Evolutionary conservation across 768 basidiomycete genomes (phyloP).

Genomic region (Collybiopsis luxurians): DNA sequence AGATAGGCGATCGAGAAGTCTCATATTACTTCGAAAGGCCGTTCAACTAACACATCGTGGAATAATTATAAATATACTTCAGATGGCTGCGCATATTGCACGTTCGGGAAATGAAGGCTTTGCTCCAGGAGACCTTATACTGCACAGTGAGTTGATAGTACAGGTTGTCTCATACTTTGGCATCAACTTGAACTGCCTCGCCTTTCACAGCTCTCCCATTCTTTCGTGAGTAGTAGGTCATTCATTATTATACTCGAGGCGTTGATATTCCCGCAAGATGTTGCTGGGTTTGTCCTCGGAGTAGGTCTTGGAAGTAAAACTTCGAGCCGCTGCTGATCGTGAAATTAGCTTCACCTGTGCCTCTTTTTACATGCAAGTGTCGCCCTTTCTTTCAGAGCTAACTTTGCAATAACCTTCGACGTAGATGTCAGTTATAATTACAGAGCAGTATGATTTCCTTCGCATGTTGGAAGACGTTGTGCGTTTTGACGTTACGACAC

Average conservation of each 20-base stretch:
- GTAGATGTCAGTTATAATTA: conserved; percentile 34
- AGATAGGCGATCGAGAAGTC: too few relatives aligned
- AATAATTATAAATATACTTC: neutral
- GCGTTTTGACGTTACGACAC: conserved; percentile 37
- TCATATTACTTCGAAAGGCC: neutral
- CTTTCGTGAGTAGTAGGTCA: neutral
- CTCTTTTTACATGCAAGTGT: neutral
- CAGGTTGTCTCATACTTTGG: neutral
- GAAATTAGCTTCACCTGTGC: neutral
- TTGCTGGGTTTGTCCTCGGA: neutral
- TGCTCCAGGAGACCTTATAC: neutral
- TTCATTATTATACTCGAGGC: too few relatives aligned
- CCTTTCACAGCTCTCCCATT: neutral
- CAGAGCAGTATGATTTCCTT: conserved; percentile 38
- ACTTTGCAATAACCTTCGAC: too few relatives aligned
- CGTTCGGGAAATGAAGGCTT: neutral
- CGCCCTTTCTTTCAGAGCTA: too few relatives aligned
- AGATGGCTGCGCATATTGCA: neutral
- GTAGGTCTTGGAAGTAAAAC: neutral
- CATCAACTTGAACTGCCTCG: too few relatives aligned
- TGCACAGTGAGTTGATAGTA: neutral
- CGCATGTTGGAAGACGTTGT: conserved; percentile 37
- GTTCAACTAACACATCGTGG: neutral
- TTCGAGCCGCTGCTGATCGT: neutral
- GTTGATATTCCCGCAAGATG: neutral